Percentiles rank a stretch among this genome's conserved stretches.
Conservation (phyloP, 164 flowering plant genomes). For the Berberis thunbergii region DNA sequence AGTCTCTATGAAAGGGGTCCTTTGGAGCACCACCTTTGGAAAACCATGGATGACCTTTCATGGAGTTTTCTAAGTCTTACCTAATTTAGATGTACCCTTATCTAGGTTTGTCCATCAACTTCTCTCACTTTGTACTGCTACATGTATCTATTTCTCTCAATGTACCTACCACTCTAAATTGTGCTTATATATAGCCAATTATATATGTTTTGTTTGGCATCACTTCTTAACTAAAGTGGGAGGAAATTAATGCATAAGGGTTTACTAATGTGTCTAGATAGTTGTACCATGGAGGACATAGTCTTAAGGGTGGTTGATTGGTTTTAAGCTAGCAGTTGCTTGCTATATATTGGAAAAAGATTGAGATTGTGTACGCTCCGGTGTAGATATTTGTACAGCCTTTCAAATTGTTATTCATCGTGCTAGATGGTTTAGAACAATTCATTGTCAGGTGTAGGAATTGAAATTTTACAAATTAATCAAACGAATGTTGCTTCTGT, state of each 20-base stretch:
- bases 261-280: neutral
- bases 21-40: neutral
- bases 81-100: neutral
- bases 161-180: neutral
- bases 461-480: no score
- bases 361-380: neutral
- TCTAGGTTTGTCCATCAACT: slow-evolving; percentile 1
- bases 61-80: neutral
- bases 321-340: neutral
- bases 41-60: neutral
- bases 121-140: no score
- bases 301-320: neutral
- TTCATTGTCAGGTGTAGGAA: no score
- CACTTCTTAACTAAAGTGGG: neutral
- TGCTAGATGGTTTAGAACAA: no score
- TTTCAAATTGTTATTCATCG: neutral
- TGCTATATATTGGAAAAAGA: no score
- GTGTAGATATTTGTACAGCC: neutral
- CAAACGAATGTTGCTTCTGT: no score
- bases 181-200: neutral
- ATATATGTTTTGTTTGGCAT: neutral
- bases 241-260: neutral
- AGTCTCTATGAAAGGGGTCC: neutral
- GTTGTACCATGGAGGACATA: no score
- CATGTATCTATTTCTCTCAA: neutral